These are phyloP conservation scores for Tricholomella constricta DNA, from an alignment of 768 basidiomycete genomes.

Conservation along the genomic window DNA sequence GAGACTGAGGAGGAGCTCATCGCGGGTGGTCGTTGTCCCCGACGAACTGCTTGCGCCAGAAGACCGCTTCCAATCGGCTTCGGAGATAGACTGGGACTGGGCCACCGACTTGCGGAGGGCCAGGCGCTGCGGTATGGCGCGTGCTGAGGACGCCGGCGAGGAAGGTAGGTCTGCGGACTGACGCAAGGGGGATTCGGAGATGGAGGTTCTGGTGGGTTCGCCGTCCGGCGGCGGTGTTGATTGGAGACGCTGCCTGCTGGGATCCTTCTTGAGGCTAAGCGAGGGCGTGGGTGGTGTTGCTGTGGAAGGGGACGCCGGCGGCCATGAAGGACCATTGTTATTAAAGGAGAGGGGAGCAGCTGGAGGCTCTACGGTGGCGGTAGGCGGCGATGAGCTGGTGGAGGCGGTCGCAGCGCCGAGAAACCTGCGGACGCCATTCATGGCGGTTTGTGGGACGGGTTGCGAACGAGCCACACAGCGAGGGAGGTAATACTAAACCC, in stretches of 20 bases:
- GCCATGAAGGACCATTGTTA: constrained; percentile 42
- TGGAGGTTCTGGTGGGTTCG: constrained; percentile 18
- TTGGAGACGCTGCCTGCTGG: constrained; percentile 29
- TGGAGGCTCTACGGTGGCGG: constrained; percentile 18
- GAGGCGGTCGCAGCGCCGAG: constrained; percentile 43
- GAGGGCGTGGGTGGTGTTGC: constrained; percentile 38
- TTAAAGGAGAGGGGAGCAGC: constrained; percentile 25
- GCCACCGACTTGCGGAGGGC: constrained; percentile 13
- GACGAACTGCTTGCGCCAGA: constrained; percentile 29
- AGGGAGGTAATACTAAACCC: constrained; percentile 10
- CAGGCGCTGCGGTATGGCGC: constrained; percentile 9
- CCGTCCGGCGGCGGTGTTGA: constrained; percentile 25
- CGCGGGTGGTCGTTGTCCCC: constrained; percentile 56
- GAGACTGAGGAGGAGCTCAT: constrained; percentile 87
- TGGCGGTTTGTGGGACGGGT: constrained; percentile 27
- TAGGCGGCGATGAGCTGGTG: constrained; percentile 26
- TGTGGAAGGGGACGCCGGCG: constrained; percentile 42
- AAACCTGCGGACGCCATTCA: constrained; percentile 76
- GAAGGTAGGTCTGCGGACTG: constrained; percentile 22
- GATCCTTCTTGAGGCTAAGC: constrained; percentile 57
- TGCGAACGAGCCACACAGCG: neutral
- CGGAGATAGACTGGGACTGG: constrained; percentile 19
- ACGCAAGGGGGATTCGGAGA: constrained; percentile 26
- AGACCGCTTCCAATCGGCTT: constrained; percentile 40
- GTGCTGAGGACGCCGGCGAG: constrained; percentile 16